These are phyloP conservation scores for Hymenoscyphus albidus DNA, from an alignment of 2,329 filamentous ascomycete genomes.

Conservation along the genomic window DNA sequence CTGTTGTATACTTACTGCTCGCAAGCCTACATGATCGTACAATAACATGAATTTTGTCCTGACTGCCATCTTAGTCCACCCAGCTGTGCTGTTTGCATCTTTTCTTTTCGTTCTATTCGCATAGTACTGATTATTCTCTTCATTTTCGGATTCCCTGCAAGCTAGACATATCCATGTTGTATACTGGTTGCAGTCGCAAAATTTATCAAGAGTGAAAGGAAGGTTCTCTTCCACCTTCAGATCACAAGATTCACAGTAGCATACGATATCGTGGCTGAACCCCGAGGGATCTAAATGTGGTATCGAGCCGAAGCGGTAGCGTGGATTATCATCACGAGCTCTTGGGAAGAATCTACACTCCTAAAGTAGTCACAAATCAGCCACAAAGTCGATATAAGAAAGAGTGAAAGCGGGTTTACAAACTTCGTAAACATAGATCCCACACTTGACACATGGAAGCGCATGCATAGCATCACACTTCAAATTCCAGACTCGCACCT, in stretches of 20 bases:
- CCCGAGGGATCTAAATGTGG: constrained; percentile 1
- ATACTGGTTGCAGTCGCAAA: constrained; percentile 22
- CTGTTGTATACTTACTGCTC: constrained; percentile 10
- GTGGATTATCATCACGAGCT: neutral
- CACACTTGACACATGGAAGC: constrained; percentile 4
- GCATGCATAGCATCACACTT: constrained; percentile 6
- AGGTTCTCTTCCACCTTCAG: constrained; percentile 13
- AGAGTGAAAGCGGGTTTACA: neutral
- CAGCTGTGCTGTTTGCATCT: neutral
- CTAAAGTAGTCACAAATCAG: neutral
- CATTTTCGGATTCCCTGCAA: constrained; percentile 15
- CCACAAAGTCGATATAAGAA: no score
- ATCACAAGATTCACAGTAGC: constrained; percentile 17
- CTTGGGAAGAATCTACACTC: constrained; percentile 2
- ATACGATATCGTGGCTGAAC: constrained; percentile 9
- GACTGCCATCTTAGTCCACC: no score
- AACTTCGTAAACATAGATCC: neutral
- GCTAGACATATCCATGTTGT: constrained; percentile 19
- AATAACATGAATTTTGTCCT: constrained; percentile 6
- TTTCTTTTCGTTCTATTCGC: constrained; percentile 8
- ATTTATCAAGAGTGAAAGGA: constrained; percentile 13
- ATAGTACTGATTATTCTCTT: constrained; percentile 9
- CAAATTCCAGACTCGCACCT: constrained; percentile 5
- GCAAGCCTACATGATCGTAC: constrained; percentile 1
- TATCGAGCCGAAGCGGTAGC: neutral